A percentile compares a stretch with the other conserved stretches of the same genome.
phyloP scores from a whole-genome alignment of 345 rosid species.

The Moricandia arvensis region DNA sequence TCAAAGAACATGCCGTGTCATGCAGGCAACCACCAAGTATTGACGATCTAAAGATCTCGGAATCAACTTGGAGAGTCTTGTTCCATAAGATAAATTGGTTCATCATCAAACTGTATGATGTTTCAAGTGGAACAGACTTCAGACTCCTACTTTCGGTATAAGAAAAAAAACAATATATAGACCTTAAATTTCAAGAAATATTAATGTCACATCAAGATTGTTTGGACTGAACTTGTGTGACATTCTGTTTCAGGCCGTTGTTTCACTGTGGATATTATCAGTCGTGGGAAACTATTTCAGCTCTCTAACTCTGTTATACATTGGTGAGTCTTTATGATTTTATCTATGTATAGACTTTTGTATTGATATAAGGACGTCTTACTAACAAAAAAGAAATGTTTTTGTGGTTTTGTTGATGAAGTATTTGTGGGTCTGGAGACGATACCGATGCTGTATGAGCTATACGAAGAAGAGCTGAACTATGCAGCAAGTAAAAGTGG shows the following conservation, averaged over 20 bases:
- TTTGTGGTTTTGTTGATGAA: background rate
- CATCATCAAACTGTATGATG: conserved; percentile 38
- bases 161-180: background rate
- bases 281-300: conserved; percentile 43
- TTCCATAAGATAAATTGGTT: conserved; percentile 34
- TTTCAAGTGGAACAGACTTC: conserved; percentile 48
- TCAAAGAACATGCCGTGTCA: background rate
- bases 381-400: background rate
- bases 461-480: conserved; percentile 43
- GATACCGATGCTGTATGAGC: conserved; percentile 40
- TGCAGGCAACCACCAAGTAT: conserved; percentile 48
- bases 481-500: conserved; percentile 44
- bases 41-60: conserved; percentile 39
- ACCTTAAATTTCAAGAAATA: background rate
- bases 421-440: background rate
- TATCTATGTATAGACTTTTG: background rate
- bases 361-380: background rate
- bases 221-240: background rate
- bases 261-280: conserved; percentile 48
- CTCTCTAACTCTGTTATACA: conserved; percentile 46
- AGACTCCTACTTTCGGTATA: conserved; percentile 44
- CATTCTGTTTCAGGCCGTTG: conserved; percentile 40
- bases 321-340: conserved; percentile 40
- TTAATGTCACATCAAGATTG: background rate
- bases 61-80: conserved; percentile 37